Evolutionary conservation across 306 rosid genomes (phyloP).

Genomic region (Rubus parviflorus): DNA sequence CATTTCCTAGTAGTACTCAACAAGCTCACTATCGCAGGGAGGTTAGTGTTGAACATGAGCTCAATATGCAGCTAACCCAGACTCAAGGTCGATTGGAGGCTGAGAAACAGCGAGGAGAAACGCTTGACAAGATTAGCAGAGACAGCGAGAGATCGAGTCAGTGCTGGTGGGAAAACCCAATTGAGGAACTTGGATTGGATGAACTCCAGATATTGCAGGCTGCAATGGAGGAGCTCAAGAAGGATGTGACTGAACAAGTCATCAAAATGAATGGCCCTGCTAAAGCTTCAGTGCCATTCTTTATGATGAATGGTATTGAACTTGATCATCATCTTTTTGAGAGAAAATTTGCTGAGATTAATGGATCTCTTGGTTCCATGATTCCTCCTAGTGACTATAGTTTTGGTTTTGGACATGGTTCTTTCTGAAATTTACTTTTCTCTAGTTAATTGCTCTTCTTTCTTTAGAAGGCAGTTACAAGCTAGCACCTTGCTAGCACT

Average conservation of each 20-base stretch:
- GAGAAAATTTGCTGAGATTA: not conserved
- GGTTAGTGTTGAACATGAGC: constrained; percentile 3
- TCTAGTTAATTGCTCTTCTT: not conserved
- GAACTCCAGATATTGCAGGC: not conserved
- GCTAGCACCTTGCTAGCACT: constrained; percentile 2
- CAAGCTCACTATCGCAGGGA: not conserved
- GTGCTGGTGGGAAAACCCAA: constrained; percentile 15
- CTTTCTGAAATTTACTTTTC: not conserved
- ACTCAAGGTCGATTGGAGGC: not conserved
- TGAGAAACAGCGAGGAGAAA: constrained; percentile 4
- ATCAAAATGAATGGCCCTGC: not conserved
- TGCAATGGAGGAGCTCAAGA: constrained; percentile 12
- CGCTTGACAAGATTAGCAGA: not conserved
- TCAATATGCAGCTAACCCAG: not conserved
- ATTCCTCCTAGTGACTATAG: not conserved
- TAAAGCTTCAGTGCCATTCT: not conserved
- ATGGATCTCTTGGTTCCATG: not conserved
- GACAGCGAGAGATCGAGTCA: not conserved
- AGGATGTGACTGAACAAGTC: not conserved
- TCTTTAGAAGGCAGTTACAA: not conserved
- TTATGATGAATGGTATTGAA: not conserved
- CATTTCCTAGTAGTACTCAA: not conserved
- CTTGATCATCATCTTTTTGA: not conserved
- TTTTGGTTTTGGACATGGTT: constrained; percentile 1
- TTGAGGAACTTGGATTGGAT: constrained; percentile 4